phyloP scores from a whole-genome alignment of 768 basidiomycete species.

The Lactarius akahatsu region DNA sequence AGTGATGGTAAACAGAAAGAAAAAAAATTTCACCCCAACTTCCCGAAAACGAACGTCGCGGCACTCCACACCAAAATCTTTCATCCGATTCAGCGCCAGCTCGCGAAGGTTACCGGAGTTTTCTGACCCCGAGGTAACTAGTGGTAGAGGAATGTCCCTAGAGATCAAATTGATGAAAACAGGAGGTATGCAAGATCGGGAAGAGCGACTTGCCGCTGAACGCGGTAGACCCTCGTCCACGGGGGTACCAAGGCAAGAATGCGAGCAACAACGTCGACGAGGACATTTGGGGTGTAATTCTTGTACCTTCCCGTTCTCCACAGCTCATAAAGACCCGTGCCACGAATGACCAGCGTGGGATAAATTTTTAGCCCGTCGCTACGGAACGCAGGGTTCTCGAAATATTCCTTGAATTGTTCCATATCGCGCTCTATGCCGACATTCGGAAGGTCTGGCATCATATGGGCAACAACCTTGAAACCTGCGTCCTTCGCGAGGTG shows the following conservation, averaged over 20 bases:
- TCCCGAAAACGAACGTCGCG: constrained; percentile 97
- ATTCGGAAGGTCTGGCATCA: constrained; percentile 99
- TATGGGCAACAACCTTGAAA: constrained; percentile 99
- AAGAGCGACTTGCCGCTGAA: constrained; percentile 67
- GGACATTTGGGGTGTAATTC: constrained; percentile 98
- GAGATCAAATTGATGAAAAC: constrained; percentile 6
- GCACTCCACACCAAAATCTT: constrained; percentile 97
- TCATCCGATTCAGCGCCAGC: constrained; percentile 95
- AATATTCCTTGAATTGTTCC: constrained; percentile 99
- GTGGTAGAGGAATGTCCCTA: constrained; percentile 95
- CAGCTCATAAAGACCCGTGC: constrained; percentile 92
- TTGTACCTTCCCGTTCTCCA: constrained; percentile 98
- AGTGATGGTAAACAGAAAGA: constrained; percentile 12
- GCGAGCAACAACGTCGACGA: constrained; percentile 95
- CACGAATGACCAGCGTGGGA: constrained; percentile 96
- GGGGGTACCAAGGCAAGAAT: constrained; percentile 96
- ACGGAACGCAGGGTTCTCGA: constrained; percentile 96
- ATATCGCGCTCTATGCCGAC: constrained; percentile 96
- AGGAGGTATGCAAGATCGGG: not conserved
- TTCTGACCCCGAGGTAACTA: constrained; percentile 96
- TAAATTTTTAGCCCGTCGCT: constrained; percentile 98
- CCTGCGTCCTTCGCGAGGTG: constrained; percentile 98
- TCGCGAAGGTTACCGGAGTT: constrained; percentile 97
- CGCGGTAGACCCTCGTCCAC: constrained; percentile 98
- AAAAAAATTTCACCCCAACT: constrained; percentile 76